These are phyloP conservation scores for Xylaria arbuscula DNA, from an alignment of 2,329 filamentous ascomycete species.

Conservation along the genomic window DNA sequence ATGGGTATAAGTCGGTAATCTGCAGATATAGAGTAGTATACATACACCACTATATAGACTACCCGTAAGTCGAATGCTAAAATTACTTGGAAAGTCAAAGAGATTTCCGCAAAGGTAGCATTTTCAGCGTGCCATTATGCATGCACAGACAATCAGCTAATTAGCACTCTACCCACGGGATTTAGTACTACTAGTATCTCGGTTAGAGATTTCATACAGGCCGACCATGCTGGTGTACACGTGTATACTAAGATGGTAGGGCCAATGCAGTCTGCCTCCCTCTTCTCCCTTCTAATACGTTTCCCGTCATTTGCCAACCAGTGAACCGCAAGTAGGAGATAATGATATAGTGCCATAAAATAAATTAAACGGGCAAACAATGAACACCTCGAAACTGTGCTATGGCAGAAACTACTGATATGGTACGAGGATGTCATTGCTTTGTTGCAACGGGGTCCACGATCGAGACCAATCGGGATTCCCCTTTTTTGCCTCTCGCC, in stretches of 20 bases:
- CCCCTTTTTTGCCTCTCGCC: neutral
- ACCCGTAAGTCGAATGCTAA: neutral
- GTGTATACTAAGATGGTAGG: neutral
- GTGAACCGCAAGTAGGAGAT: neutral
- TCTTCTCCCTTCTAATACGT: neutral
- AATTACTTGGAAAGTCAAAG: neutral
- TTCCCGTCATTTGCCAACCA: neutral
- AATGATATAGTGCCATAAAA: neutral
- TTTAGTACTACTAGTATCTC: neutral
- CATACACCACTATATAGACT: neutral
- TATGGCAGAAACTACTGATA: neutral
- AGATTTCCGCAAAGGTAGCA: neutral
- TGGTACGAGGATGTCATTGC: constrained; percentile 7
- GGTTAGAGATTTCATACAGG: constrained; percentile 7
- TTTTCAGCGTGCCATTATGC: neutral
- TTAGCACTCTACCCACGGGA: constrained; percentile 11
- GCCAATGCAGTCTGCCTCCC: neutral
- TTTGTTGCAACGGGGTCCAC: constrained; percentile 19
- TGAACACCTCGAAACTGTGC: constrained; percentile 10
- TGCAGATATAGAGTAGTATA: neutral
- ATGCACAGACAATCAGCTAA: constrained; percentile 23
- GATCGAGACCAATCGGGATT: constrained; percentile 19
- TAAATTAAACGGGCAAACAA: constrained; percentile 4
- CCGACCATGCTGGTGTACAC: constrained; percentile 12
- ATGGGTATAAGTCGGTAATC: neutral